Percentiles rank a stretch among this genome's conserved stretches.
Evolutionary conservation across 106 monocot genomes (phyloP).

Genomic region (Alisma plantagoaquatica): DNA sequence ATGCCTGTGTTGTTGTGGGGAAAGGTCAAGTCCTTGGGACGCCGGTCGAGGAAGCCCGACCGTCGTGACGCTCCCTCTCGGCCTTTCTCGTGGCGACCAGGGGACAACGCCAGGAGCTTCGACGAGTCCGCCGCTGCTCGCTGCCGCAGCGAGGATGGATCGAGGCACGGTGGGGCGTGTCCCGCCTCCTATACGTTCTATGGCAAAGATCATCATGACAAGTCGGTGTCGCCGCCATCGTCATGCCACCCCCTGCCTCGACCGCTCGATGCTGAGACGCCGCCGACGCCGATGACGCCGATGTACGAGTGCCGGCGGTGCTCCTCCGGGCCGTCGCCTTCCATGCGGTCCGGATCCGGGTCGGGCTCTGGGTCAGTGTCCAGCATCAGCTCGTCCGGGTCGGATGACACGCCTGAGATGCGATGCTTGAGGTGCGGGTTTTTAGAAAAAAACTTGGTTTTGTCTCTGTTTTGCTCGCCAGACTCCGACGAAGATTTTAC

Average conservation of each 20-base stretch:
- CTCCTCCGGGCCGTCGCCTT: constrained; percentile 12
- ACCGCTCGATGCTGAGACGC: constrained; percentile 9
- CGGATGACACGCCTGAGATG: constrained; percentile 55
- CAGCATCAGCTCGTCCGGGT: constrained; percentile 36
- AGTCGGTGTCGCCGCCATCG: background rate
- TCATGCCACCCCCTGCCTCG: constrained; percentile 22
- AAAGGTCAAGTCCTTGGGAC: background rate
- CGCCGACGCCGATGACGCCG: too few relatives aligned
- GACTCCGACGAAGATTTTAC: too few relatives aligned
- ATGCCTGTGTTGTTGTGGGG: background rate
- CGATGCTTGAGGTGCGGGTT: constrained; percentile 33
- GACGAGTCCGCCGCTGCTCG: constrained; percentile 5
- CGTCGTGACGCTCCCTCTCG: background rate
- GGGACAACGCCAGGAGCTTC: constrained; percentile 18
- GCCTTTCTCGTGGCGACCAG: background rate
- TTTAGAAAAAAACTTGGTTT: background rate
- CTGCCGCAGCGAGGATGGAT: background rate
- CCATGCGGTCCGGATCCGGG: constrained; percentile 3
- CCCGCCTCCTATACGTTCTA: too few relatives aligned
- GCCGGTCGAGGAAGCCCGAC: background rate
- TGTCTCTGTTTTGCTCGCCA: too few relatives aligned
- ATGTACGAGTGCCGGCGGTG: too few relatives aligned
- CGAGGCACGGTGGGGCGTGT: background rate
- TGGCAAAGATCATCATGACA: too few relatives aligned
- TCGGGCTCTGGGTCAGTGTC: constrained; percentile 24